These are phyloP conservation scores for Trichoderma sp. DNA, from an alignment of 2,329 filamentous ascomycete species.

Conservation along the genomic window DNA sequence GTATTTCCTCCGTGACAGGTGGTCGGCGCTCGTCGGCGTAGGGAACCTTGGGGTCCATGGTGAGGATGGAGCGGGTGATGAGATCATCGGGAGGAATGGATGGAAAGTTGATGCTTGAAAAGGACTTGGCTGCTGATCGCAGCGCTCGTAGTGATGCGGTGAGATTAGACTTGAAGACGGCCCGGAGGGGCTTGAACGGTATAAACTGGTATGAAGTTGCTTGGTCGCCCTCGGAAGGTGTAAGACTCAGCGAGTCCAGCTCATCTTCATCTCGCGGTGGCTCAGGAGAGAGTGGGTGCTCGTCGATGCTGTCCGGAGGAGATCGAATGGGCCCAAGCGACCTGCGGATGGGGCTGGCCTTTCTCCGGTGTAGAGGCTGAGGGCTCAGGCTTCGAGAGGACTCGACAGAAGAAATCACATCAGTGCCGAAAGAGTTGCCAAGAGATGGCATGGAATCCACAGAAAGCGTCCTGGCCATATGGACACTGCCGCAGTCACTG, in stretches of 20 bases:
- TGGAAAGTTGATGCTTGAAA: slow-evolving; percentile 60
- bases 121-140: slow-evolving; percentile 60
- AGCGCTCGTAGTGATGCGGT: slow-evolving; percentile 64
- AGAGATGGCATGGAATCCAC: slow-evolving; percentile 61
- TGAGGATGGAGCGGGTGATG: slow-evolving; percentile 63
- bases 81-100: slow-evolving; percentile 65
- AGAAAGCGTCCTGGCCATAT: slow-evolving; percentile 53
- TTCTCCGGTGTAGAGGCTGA: slow-evolving; percentile 29
- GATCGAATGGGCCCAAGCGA: slow-evolving; percentile 55
- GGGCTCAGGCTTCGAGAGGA: slow-evolving; percentile 44
- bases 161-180: slow-evolving; percentile 66
- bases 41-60: slow-evolving; percentile 62
- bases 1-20: slow-evolving; percentile 59
- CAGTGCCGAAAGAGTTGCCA: slow-evolving; percentile 52
- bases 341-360: slow-evolving; percentile 41
- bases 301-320: slow-evolving; percentile 49
- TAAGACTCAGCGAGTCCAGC: slow-evolving; percentile 16
- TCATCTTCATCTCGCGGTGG: slow-evolving; percentile 34
- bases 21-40: slow-evolving; percentile 66
- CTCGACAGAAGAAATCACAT: slow-evolving; percentile 47
- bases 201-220: slow-evolving; percentile 35
- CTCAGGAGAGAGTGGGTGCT: slow-evolving; percentile 48
- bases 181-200: slow-evolving; percentile 49
- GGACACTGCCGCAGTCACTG: slow-evolving; percentile 44
- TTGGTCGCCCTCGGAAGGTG: slow-evolving; percentile 25